These are phyloP conservation scores for Danielia reshetovae DNA, from an alignment of 805 yeast genomes.

Conservation along the genomic window DNA sequence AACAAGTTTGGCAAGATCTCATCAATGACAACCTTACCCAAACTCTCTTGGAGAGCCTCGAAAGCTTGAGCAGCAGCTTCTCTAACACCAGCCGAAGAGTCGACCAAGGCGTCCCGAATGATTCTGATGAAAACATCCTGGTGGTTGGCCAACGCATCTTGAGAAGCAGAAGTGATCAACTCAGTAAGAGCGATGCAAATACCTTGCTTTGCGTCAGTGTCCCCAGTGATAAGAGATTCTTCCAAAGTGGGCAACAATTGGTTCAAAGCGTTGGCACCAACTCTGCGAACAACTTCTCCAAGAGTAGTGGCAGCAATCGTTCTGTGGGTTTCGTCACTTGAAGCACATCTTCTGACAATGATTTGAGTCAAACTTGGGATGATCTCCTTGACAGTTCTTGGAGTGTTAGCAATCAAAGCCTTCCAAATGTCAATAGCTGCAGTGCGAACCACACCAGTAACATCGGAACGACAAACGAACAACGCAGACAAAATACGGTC, in stretches of 20 bases:
- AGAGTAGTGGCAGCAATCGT: slow-evolving; percentile 88
- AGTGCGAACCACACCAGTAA: slow-evolving; percentile 78
- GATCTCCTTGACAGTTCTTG: slow-evolving; percentile 89
- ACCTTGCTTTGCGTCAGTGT: slow-evolving; percentile 90
- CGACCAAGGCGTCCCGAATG: slow-evolving; percentile 75
- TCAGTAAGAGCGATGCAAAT: slow-evolving; percentile 91
- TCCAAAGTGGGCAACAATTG: slow-evolving; percentile 84
- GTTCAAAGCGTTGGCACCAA: slow-evolving; percentile 81
- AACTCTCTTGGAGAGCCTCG: slow-evolving; percentile 75
- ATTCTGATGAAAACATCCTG: slow-evolving; percentile 69
- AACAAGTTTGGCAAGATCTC: slow-evolving; percentile 83
- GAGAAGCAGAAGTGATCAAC: slow-evolving; percentile 69
- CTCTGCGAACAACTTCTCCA: slow-evolving; percentile 92
- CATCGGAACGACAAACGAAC: slow-evolving; percentile 92
- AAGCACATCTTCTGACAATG: slow-evolving; percentile 79
- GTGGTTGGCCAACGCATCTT: slow-evolving; percentile 57
- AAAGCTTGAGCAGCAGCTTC: slow-evolving; percentile 90
- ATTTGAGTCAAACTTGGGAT: slow-evolving; percentile 76
- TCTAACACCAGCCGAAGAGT: slow-evolving; percentile 68
- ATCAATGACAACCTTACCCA: slow-evolving; percentile 85
- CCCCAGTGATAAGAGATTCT: slow-evolving; percentile 54
- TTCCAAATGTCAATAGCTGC: slow-evolving; percentile 96
- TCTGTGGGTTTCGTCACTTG: slow-evolving; percentile 74
- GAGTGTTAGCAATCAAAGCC: slow-evolving; percentile 92
- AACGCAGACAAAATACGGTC: slow-evolving; percentile 81